Evolutionary conservation across 2,329 filamentous ascomycete genomes (phyloP), one percentile per base, ranked within the genome.

Genomic region (Stagonosporopsis cucurbitacearum): DNA sequence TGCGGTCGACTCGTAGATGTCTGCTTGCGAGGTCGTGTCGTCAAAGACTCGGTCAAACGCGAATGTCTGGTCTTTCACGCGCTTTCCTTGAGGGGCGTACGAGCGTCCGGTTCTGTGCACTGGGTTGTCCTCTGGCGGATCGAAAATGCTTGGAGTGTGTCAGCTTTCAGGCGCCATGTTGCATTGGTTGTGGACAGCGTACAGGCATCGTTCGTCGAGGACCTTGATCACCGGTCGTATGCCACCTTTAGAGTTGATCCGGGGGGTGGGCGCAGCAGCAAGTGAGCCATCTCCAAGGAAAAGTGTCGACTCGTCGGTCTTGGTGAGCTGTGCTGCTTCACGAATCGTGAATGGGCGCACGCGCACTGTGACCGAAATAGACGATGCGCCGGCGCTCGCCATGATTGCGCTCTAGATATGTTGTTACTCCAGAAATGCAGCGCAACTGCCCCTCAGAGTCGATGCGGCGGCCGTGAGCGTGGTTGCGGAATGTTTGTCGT

Each of bases 251-350:
- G 91, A 87, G 58, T 89, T 86, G 28, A 96, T 84, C 72, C 94
- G 96, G 0, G 93, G 93, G 1, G 91, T 85, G 0, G 94, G 92
- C 13, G 85, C 88, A 41, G 86, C 90, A n/a, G 95, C 95, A 53
- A 99, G 83, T 17, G 94, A 98, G 57, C 95, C 95, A 75, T 99
- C 95, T 58, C 95, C 95, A n/a, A 99, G 85, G 73, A 99, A 99
- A 33, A 96, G 77, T 5, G 91, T 92, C 50, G 88, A 88, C 76
- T 97, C 94, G 67, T 99, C 94, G 69, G 78, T 84, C 72, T 83
- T 86, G 47, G 86, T 82, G 82, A 99, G 80, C 79, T 98, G 94
- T 36, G 95, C 95, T 65, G 95, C 95, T 82, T 99, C 95, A 79
- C 92, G 84, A 66, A 98, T 97, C 12, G 86, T 88, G 68, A 88